A percentile compares a stretch with the other conserved stretches of the same genome.
These are phyloP conservation scores for Agrocybe praecox DNA, from an alignment of 768 basidiomycete species.

Conservation along the genomic window DNA sequence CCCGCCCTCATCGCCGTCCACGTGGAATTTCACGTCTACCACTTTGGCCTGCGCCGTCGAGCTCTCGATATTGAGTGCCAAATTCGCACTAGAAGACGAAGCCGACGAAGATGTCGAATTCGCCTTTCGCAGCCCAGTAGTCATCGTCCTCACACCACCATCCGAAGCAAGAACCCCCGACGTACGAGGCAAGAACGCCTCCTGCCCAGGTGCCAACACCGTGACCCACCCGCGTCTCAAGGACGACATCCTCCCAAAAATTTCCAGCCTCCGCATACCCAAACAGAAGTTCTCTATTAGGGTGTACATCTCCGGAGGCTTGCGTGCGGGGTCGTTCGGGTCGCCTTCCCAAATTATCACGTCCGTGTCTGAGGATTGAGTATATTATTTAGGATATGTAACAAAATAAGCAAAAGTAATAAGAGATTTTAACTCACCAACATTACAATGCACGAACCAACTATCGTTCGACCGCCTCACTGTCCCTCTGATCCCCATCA, in stretches of 20 bases:
- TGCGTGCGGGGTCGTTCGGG: constrained; percentile 74
- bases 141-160: not conserved
- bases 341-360: constrained; percentile 98
- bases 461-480: constrained; percentile 93
- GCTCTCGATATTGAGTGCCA: not conserved
- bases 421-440: constrained; percentile 58
- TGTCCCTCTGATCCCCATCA: constrained; percentile 97
- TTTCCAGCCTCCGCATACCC: constrained; percentile 86
- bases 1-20: not conserved
- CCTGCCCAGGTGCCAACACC: constrained; percentile 68
- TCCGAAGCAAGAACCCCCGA: constrained; percentile 11
- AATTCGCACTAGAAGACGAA: not conserved
- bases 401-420: too few relatives aligned
- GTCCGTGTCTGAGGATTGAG: constrained; percentile 85
- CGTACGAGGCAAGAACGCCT: constrained; percentile 46
- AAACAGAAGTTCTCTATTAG: constrained; percentile 98
- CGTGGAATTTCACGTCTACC: not conserved
- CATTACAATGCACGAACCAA: constrained; percentile 98
- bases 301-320: constrained; percentile 95
- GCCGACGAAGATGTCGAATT: not conserved
- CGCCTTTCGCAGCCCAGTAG: too few relatives aligned
- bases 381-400: too few relatives aligned
- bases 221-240: constrained; percentile 92
- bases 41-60: not conserved
- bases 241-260: constrained; percentile 78